These are phyloP conservation scores for Umbelopsis isabellina DNA, from an alignment of 192 early-diverging fungal genomes.

Conservation along the genomic window DNA sequence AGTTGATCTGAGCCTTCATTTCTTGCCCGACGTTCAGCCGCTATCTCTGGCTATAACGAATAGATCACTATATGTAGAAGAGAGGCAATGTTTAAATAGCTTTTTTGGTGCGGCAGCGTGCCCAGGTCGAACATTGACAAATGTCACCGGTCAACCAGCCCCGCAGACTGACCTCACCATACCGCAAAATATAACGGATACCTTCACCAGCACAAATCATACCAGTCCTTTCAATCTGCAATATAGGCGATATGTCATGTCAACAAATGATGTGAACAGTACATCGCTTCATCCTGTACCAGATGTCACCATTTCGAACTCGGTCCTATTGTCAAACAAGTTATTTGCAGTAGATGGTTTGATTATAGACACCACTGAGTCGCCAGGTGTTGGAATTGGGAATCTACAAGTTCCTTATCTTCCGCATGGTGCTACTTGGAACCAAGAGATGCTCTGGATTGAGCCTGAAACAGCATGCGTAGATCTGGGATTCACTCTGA, in stretches of 20 bases:
- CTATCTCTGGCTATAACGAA: background rate
- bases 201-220: background rate
- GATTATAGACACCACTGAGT: conserved; percentile 1
- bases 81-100: background rate
- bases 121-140: background rate
- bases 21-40: background rate
- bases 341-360: background rate
- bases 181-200: conserved; percentile 1
- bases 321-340: background rate
- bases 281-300: background rate
- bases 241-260: background rate
- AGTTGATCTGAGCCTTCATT: background rate
- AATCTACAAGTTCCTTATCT: background rate
- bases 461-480: conserved; percentile 1
- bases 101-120: background rate
- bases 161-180: background rate
- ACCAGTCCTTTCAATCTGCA: background rate
- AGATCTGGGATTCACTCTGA: background rate
- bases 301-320: background rate
- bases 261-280: background rate
- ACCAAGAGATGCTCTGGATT: conserved; percentile 5
- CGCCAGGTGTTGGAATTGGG: conserved; percentile 7
- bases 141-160: background rate
- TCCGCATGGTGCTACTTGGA: conserved; percentile 11
- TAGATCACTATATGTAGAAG: background rate